These are phyloP conservation scores for Schizopora paradoxa DNA, from an alignment of 1,284 basidiomycete genomes.

Conservation along the genomic window DNA sequence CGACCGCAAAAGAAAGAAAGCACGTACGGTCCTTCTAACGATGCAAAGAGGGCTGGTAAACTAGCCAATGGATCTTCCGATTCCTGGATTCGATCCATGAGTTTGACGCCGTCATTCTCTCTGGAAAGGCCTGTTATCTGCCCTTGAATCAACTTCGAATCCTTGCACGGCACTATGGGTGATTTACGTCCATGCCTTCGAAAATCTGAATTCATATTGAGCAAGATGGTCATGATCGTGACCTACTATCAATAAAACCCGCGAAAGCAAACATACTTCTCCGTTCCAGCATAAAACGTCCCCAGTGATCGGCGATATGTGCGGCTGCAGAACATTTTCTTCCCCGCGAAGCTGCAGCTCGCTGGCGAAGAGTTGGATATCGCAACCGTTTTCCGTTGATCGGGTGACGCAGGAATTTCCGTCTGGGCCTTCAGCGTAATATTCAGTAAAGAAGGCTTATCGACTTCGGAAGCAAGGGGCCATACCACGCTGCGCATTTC, in stretches of 20 bases:
- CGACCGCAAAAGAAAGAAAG: constrained; percentile 4
- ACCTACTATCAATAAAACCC: constrained; percentile 1
- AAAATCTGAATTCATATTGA: constrained; percentile 51
- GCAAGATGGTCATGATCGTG: neutral
- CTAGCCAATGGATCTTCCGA: constrained; percentile 35
- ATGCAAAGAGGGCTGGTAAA: constrained; percentile 48
- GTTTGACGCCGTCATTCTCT: constrained; percentile 76
- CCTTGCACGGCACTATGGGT: neutral
- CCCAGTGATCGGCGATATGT: constrained; percentile 42
- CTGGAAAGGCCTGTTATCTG: constrained; percentile 36
- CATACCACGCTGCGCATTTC: constrained; percentile 50
- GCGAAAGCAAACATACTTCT: constrained; percentile 49
- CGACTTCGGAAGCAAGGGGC: constrained; percentile 1
- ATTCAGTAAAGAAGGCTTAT: constrained; percentile 4
- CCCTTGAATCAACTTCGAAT: constrained; percentile 15
- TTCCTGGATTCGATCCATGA: constrained; percentile 50
- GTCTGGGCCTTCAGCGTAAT: neutral
- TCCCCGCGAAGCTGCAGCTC: constrained; percentile 77
- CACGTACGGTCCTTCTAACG: constrained; percentile 85
- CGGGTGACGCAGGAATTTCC: constrained; percentile 1
- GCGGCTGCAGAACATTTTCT: constrained; percentile 65
- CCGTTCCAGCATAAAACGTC: constrained; percentile 87
- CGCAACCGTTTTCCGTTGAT: constrained; percentile 20
- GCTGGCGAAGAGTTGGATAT: constrained; percentile 63
- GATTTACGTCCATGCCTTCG: constrained; percentile 60